Evolutionary conservation across 2,329 filamentous ascomycete species (phyloP).

Genomic region (Fusarium concolor): DNA sequence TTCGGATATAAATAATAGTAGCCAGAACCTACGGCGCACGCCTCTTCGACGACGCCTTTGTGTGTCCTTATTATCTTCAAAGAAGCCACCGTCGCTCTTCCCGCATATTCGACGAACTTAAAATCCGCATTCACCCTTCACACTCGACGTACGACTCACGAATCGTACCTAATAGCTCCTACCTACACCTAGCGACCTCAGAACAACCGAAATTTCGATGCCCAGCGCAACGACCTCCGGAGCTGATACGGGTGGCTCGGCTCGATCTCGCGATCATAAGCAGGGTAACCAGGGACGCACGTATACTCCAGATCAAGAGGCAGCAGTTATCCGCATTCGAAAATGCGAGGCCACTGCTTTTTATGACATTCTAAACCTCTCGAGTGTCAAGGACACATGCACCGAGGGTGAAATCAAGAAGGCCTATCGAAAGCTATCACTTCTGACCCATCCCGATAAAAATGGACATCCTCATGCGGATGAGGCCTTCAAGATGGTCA

Average conservation of each 20-base stretch:
- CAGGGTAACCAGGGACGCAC: constrained; percentile 81
- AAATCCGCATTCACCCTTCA: background rate
- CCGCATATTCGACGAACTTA: constrained; percentile 20
- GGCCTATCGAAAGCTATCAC: constrained; percentile 92
- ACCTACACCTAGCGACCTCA: constrained; percentile 9
- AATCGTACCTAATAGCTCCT: background rate
- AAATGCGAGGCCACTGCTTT: constrained; percentile 87
- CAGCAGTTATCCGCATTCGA: constrained; percentile 88
- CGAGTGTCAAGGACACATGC: constrained; percentile 70
- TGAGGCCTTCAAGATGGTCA: constrained; percentile 99
- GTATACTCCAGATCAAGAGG: constrained; percentile 90
- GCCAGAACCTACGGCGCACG: background rate
- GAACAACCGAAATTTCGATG: constrained; percentile 42
- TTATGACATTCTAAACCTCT: constrained; percentile 91
- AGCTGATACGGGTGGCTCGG: constrained; percentile 60
- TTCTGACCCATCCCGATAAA: constrained; percentile 98
- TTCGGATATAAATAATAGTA: constrained; percentile 1
- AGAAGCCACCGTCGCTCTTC: constrained; percentile 42
- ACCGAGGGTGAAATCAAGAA: constrained; percentile 94
- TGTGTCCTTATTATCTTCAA: constrained; percentile 4
- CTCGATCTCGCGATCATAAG: constrained; percentile 73
- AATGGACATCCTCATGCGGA: constrained; percentile 96
- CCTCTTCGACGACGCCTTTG: background rate
- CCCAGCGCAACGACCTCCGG: constrained; percentile 66
- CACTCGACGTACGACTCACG: constrained; percentile 10